Conservation (phyloP, 2,329 filamentous ascomycete species). For the Fusarium sororula region DNA sequence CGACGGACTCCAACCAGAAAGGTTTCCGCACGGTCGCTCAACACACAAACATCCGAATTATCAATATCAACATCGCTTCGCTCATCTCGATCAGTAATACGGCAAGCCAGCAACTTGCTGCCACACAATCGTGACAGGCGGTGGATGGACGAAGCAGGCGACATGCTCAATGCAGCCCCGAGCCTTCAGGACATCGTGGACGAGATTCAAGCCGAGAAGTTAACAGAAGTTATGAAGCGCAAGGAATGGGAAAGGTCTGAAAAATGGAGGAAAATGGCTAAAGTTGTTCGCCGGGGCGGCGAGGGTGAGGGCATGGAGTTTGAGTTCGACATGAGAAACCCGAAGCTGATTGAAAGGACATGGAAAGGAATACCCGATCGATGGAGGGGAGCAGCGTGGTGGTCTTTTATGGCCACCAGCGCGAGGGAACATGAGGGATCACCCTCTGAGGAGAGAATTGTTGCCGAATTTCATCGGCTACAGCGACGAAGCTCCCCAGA, state of each 20-base stretch:
- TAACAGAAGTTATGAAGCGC: constrained; percentile 65
- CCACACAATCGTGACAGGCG: constrained; percentile 69
- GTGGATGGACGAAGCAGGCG: constrained; percentile 72
- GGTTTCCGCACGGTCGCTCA: constrained; percentile 65
- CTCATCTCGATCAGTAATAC: constrained; percentile 64
- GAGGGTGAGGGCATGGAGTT: constrained; percentile 68
- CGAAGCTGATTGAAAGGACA: constrained; percentile 88
- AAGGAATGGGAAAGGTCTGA: constrained; percentile 71
- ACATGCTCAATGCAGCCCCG: constrained; percentile 70
- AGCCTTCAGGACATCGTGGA: constrained; percentile 65
- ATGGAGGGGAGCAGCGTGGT: constrained; percentile 94
- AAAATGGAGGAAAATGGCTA: constrained; percentile 75
- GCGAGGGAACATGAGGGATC: constrained; percentile 70
- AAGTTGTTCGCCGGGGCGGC: constrained; percentile 59
- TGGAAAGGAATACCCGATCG: constrained; percentile 99
- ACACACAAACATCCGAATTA: constrained; percentile 64
- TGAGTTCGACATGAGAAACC: constrained; percentile 80
- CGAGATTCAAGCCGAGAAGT: constrained; percentile 62
- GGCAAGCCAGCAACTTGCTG: constrained; percentile 66
- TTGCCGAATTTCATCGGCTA: constrained; percentile 75
- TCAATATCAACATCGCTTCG: constrained; percentile 59
- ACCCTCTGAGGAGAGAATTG: constrained; percentile 75
- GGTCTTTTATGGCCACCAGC: constrained; percentile 85
- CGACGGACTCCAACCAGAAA: constrained; percentile 61
- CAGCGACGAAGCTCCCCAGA: constrained; percentile 82